Percentiles rank a stretch among this genome's conserved stretches.
phyloP scores from a whole-genome alignment of 176 grass and related monocot species.

The Pontederia paniculata region DNA sequence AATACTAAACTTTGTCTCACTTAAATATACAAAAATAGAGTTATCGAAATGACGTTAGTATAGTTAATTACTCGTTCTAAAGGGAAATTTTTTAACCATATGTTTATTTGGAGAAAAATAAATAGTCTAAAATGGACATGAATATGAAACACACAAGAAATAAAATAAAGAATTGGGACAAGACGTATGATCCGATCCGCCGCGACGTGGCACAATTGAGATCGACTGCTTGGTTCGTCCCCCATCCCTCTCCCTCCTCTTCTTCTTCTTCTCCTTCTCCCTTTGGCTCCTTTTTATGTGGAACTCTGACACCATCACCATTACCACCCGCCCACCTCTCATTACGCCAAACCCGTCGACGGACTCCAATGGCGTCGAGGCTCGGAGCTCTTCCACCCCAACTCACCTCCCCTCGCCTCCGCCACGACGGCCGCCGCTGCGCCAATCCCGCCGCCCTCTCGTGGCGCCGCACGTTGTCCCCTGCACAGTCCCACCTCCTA shows the following conservation, averaged over 20 bases:
- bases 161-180: too few species aligned
- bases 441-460: constrained; percentile 18
- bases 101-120: too few species aligned
- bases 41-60: too few species aligned
- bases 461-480: constrained; percentile 16
- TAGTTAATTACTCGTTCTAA: too few species aligned
- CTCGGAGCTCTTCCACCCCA: constrained; percentile 42
- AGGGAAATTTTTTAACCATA: too few species aligned
- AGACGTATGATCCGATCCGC: constrained; percentile 18
- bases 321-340: not conserved
- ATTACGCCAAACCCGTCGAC: not conserved
- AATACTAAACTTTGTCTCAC: too few species aligned
- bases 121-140: too few species aligned
- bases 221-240: constrained; percentile 32
- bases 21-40: too few species aligned
- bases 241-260: constrained; percentile 20
- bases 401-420: constrained; percentile 24
- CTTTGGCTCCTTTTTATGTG: not conserved
- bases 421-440: constrained; percentile 1
- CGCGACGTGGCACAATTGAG: constrained; percentile 65
- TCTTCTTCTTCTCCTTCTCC: constrained; percentile 16
- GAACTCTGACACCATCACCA: not conserved
- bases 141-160: too few species aligned
- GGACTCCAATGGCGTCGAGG: constrained; percentile 38
- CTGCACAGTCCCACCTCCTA: constrained; percentile 11